Percentiles rank a stretch among this genome's conserved stretches.
These are phyloP conservation scores for Diaporthe citrichinensis DNA, from an alignment of 2,329 filamentous ascomycete genomes.

Conservation along the genomic window DNA sequence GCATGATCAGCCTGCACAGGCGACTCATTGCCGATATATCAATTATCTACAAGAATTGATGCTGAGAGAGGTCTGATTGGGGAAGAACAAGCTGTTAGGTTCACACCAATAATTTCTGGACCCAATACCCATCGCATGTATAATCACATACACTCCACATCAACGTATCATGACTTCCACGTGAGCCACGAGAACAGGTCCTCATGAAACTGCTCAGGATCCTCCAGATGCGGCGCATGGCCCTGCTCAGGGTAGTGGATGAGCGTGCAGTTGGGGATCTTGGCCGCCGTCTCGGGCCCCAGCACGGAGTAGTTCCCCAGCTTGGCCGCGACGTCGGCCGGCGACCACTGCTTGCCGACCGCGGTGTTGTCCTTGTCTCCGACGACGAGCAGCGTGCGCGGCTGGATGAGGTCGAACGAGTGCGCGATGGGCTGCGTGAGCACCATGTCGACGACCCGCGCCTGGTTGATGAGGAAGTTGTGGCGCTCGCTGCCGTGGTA, in stretches of 20 bases:
- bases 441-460: conserved; percentile 32
- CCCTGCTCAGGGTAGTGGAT: conserved; percentile 19
- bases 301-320: conserved; percentile 22
- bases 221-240: conserved; percentile 19
- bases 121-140: not conserved
- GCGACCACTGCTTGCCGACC: conserved; percentile 21
- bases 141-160: not conserved
- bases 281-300: not conserved
- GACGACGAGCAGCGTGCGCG: not conserved
- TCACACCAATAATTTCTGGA: not conserved
- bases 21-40: accelerated
- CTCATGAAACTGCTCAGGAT: not conserved
- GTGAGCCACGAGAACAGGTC: not conserved
- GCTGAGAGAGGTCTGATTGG: too few species aligned
- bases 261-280: conserved; percentile 10
- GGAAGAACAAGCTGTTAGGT: not conserved
- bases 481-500: conserved; percentile 27
- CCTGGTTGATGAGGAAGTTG: conserved; percentile 19
- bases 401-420: not conserved
- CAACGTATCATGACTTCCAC: not conserved
- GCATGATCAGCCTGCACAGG: not conserved
- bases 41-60: not conserved
- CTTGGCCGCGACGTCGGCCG: conserved; percentile 2
- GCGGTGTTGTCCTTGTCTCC: conserved; percentile 27
- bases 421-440: conserved; percentile 30